Conservation (phyloP, 2,329 filamentous ascomycete species). For the Ascochyta clinopodiicola region DNA sequence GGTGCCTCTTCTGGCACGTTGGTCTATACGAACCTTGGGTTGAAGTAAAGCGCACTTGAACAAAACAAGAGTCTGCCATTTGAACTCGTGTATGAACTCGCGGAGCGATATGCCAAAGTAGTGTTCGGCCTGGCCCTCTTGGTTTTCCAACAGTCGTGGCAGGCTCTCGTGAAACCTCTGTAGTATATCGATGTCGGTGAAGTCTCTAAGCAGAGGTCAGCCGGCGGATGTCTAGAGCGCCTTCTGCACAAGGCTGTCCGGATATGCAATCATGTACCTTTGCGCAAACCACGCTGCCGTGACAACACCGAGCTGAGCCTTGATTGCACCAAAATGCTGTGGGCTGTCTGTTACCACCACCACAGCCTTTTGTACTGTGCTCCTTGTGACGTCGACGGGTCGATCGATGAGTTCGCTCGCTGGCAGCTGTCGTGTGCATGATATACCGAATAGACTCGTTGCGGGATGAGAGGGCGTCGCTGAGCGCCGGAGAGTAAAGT, state of each 20-base stretch:
- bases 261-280: slow-evolving; percentile 53
- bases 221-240: neutral
- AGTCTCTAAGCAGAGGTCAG: slow-evolving; percentile 63
- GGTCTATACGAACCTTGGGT: slow-evolving; percentile 75
- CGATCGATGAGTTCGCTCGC: slow-evolving; percentile 77
- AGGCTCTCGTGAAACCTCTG: slow-evolving; percentile 90
- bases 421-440: slow-evolving; percentile 91
- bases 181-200: slow-evolving; percentile 88
- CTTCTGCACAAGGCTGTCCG: too few relatives aligned
- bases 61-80: slow-evolving; percentile 90
- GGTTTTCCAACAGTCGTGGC: slow-evolving; percentile 62
- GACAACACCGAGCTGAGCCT: slow-evolving; percentile 87
- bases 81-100: slow-evolving; percentile 92
- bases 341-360: slow-evolving; percentile 93
- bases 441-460: slow-evolving; percentile 92
- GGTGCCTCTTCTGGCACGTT: neutral
- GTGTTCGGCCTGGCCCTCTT: slow-evolving; percentile 79
- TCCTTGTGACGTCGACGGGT: slow-evolving; percentile 90
- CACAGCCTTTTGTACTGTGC: slow-evolving; percentile 96
- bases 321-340: slow-evolving; percentile 86
- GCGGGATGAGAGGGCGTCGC: slow-evolving; percentile 58
- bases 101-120: slow-evolving; percentile 84
- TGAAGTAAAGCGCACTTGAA: slow-evolving; percentile 94
- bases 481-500: slow-evolving; percentile 83
- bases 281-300: slow-evolving; percentile 97